phyloP scores from a whole-genome alignment of 2,329 filamentous ascomycete genomes.

The Didymella pinodella region DNA sequence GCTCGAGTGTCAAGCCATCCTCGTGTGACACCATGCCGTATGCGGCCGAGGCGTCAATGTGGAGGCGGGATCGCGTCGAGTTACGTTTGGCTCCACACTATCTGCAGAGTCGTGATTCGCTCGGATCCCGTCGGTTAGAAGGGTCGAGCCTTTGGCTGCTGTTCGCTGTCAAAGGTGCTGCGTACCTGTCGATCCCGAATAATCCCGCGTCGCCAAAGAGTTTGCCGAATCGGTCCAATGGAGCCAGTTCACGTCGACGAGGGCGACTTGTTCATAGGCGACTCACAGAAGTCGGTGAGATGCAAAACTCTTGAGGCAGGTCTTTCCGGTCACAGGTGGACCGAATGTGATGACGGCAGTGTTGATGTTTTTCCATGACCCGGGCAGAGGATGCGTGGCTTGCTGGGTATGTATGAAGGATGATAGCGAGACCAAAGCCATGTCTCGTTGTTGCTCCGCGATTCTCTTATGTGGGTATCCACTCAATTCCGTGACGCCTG shows the following conservation, averaged over 20 bases:
- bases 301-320: not conserved
- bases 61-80: slow-evolving; percentile 17
- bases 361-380: not conserved
- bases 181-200: slow-evolving; percentile 22
- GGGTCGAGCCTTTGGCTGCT: slow-evolving; percentile 14
- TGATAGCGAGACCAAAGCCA: not conserved
- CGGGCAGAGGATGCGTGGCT: not conserved
- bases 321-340: not conserved
- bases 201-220: slow-evolving; percentile 24
- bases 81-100: slow-evolving; percentile 13
- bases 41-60: slow-evolving; percentile 17
- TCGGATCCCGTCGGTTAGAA: slow-evolving; percentile 37
- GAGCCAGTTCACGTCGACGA: slow-evolving; percentile 11
- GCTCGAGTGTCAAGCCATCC: slow-evolving; percentile 20
- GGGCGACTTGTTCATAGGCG: slow-evolving; percentile 10
- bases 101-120: slow-evolving; percentile 10
- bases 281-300: slow-evolving; percentile 21
- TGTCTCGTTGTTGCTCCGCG: too few relatives aligned
- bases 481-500: too few relatives aligned
- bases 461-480: not conserved
- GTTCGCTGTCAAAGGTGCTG: slow-evolving; percentile 22
- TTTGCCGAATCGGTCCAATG: slow-evolving; percentile 28
- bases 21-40: slow-evolving; percentile 23
- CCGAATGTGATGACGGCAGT: not conserved
- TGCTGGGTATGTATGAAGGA: not conserved